These are phyloP conservation scores for Auxenochlorella pyrenoidosa DNA, from an alignment of 139 green algal species.

Conservation along the genomic window DNA sequence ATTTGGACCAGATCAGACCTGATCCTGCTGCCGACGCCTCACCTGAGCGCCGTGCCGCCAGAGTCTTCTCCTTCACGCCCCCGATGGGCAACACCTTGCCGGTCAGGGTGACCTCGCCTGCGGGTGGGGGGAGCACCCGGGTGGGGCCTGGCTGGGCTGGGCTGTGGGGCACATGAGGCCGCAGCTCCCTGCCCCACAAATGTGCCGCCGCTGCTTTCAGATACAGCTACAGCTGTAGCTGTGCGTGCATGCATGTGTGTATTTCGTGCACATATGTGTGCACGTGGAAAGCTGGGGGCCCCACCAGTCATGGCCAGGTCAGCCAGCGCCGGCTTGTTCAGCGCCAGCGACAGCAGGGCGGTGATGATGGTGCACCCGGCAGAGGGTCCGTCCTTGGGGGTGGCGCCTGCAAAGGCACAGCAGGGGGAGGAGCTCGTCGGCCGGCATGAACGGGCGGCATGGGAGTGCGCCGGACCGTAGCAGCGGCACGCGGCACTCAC, in stretches of 20 bases:
- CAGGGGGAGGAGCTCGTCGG: no score
- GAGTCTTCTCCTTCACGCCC: constrained; percentile 95
- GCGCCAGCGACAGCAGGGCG: constrained; percentile 90
- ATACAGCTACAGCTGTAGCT: no score
- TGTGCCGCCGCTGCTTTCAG: no score
- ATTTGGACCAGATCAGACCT: no score
- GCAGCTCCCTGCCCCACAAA: no score
- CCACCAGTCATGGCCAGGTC: constrained; percentile 18
- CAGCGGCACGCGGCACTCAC: no score
- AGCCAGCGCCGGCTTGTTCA: constrained; percentile 71
- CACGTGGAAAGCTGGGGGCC: no score
- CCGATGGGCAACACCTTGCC: constrained; percentile 94
- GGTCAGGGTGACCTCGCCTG: constrained; percentile 94
- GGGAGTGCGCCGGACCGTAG: no score
- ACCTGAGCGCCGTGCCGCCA: constrained; percentile 83
- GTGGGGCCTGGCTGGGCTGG: not conserved
- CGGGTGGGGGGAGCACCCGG: not conserved
- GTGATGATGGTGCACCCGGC: constrained; percentile 95
- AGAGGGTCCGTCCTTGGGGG: constrained; percentile 94
- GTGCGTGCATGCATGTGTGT: no score
- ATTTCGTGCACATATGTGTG: no score
- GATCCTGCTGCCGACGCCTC: constrained; percentile 44
- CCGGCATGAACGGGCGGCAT: no score
- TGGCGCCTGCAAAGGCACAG: constrained; percentile 70
- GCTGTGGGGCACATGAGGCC: not conserved